Evolutionary conservation across 306 rosid species (phyloP).

Genomic region (Rosa rugosa): DNA sequence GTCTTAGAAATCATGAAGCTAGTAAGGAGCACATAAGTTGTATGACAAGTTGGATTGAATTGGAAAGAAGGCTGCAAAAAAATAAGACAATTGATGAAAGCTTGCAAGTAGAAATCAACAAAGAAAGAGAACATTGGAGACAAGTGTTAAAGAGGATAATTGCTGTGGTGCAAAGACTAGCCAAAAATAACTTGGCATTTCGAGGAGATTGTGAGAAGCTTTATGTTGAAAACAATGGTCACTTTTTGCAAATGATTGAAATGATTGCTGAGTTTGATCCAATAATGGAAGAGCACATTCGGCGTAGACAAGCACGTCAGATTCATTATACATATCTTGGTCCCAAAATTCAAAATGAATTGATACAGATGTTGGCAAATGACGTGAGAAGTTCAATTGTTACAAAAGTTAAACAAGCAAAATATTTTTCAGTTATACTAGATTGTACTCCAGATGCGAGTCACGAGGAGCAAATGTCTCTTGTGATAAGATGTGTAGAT

Average conservation of each 20-base stretch:
- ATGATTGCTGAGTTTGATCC: background rate
- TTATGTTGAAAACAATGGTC: too few relatives aligned
- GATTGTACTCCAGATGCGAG: background rate
- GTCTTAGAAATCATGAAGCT: background rate
- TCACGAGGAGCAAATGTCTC: constrained; percentile 5
- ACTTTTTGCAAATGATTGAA: too few relatives aligned
- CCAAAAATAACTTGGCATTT: too few relatives aligned
- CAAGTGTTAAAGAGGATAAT: too few relatives aligned
- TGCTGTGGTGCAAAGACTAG: too few relatives aligned
- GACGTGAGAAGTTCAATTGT: background rate
- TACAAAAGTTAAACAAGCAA: background rate
- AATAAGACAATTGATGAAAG: too few relatives aligned
- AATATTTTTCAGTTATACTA: background rate
- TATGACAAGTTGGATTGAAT: background rate
- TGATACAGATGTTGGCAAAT: background rate
- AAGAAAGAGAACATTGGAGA: too few relatives aligned
- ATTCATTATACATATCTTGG: background rate
- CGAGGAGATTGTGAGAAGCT: too few relatives aligned
- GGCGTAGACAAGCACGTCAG: background rate
- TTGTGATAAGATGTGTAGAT: background rate
- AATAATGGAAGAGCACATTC: background rate
- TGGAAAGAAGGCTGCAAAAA: too few relatives aligned
- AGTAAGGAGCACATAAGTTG: background rate
- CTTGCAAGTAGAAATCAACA: too few relatives aligned
- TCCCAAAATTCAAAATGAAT: background rate